phyloP scores from a whole-genome alignment of 306 rosid genomes.

The Vachellia pachyceras region DNA sequence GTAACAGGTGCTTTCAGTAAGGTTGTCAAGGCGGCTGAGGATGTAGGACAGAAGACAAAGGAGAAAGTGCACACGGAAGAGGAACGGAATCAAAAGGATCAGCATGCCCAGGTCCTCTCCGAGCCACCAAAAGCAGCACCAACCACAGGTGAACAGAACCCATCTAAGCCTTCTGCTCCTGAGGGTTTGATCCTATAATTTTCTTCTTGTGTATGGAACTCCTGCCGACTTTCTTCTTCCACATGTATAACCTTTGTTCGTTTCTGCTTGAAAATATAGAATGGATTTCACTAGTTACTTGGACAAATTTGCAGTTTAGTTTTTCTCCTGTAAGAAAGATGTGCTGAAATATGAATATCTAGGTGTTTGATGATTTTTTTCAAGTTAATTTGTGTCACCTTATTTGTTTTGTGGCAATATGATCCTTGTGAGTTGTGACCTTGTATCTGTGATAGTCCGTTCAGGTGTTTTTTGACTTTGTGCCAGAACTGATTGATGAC shows the following conservation, averaged over 20 bases:
- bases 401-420: not conserved
- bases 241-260: constrained; percentile 32
- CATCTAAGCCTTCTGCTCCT: constrained; percentile 72
- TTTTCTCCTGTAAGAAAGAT: constrained; percentile 38
- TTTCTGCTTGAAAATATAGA: constrained; percentile 47
- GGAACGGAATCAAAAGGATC: constrained; percentile 66
- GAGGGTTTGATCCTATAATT: constrained; percentile 85
- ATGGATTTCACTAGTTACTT: constrained; percentile 38
- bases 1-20: constrained; percentile 80
- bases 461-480: not conserved
- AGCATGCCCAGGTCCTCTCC: constrained; percentile 59
- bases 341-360: constrained; percentile 35
- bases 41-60: constrained; percentile 86
- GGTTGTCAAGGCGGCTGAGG: constrained; percentile 94
- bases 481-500: not conserved
- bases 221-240: constrained; percentile 37
- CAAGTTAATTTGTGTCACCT: not conserved
- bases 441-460: not conserved
- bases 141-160: constrained; percentile 54
- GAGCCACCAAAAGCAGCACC: constrained; percentile 74
- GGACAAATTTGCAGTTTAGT: constrained; percentile 41
- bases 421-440: not conserved
- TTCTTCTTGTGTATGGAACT: constrained; percentile 51
- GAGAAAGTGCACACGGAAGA: constrained; percentile 79
- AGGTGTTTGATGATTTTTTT: constrained; percentile 7